Base-by-base conservation (phyloP, 257 asterid species). In the Coffea canephora region DNA sequence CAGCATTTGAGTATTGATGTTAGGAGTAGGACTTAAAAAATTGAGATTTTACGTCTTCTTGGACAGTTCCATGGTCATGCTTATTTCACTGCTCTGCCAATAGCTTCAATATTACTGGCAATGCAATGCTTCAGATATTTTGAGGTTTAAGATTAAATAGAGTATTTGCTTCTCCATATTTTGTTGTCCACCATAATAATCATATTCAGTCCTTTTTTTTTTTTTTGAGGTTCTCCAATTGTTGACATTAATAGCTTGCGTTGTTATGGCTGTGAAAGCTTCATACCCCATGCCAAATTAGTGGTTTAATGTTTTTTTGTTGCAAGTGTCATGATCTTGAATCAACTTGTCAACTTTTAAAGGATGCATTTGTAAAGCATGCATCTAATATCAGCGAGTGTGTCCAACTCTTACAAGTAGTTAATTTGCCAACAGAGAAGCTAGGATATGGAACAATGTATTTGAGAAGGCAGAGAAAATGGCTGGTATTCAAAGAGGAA, bases 391-490 rank as follows among this genome's bases (percentile, higher is more conserved):
- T 31, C 49, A 41, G 3, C 7, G 1, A 16, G 16, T 39, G 41
- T 62, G 19, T 5, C 2, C 2, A 67, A 14, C 75, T 6, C 41
- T 74, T n/a, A 62, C 71, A 1, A 19, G 0, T 77, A 41, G 19
- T 50, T 25, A 34, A 31, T 46, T 80, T 72, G 70, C 64, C 48
- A 57, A 74, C 94, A 95, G 99, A 80, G 99, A 96, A 82, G 99
- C 99, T 0, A 88, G 91, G 78, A 95, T 92, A 84, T 95, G 99
- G 99, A 90, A 93, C 87, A 85, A 41, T 39, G 97, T 91, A 82
- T 95, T 95, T 65, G 90, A 87, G 64, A 85, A 82, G 88, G 97
- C 97, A 1, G 99, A 93, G 80, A 87, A 81, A 73, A 77, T 84
- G 90, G 91, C 84, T 14, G 98, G 97, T 36, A 88, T 91, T 12